Evolutionary conservation across 805 yeast genomes (phyloP).

Genomic region (Starmerella riodocensis): DNA sequence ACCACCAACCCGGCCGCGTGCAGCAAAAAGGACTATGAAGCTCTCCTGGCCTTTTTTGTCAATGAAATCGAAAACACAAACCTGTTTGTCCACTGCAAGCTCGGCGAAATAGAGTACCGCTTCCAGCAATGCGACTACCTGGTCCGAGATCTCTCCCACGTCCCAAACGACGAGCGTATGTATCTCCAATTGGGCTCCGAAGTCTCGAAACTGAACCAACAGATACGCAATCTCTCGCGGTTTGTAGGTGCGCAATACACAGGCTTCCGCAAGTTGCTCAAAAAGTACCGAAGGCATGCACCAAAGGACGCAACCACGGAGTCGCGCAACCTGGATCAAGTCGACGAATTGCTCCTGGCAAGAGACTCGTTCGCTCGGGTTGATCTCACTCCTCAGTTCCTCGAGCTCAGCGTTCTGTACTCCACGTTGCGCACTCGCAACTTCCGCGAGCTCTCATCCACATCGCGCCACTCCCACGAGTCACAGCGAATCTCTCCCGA

Average conservation of each 20-base stretch:
- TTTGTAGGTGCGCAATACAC: slow-evolving; percentile 62
- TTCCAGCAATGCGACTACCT: slow-evolving; percentile 31
- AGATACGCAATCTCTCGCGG: slow-evolving; percentile 52
- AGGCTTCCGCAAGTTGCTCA: slow-evolving; percentile 56
- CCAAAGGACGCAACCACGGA: slow-evolving; percentile 24
- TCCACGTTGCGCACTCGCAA: slow-evolving; percentile 33
- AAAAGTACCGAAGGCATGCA: slow-evolving; percentile 47
- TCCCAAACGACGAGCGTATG: slow-evolving; percentile 8
- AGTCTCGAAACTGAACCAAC: slow-evolving; percentile 34
- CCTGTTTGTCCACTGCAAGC: slow-evolving; percentile 52
- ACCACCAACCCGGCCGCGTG: slow-evolving; percentile 27
- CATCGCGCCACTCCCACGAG: background rate
- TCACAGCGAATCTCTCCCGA: background rate
- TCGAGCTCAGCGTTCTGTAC: slow-evolving; percentile 43
- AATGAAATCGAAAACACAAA: slow-evolving; percentile 26
- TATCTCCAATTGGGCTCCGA: slow-evolving; percentile 26
- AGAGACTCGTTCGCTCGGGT: slow-evolving; percentile 46
- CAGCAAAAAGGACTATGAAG: slow-evolving; percentile 8
- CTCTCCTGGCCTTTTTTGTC: slow-evolving; percentile 10
- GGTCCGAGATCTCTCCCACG: slow-evolving; percentile 17
- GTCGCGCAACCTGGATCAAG: slow-evolving; percentile 15
- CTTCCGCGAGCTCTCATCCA: slow-evolving; percentile 7
- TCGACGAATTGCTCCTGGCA: slow-evolving; percentile 30
- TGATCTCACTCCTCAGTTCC: slow-evolving; percentile 48
- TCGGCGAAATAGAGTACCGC: slow-evolving; percentile 52